Evolutionary conservation across 208 protist species (phyloP).

Genomic region (Leishmania aethiopica): DNA sequence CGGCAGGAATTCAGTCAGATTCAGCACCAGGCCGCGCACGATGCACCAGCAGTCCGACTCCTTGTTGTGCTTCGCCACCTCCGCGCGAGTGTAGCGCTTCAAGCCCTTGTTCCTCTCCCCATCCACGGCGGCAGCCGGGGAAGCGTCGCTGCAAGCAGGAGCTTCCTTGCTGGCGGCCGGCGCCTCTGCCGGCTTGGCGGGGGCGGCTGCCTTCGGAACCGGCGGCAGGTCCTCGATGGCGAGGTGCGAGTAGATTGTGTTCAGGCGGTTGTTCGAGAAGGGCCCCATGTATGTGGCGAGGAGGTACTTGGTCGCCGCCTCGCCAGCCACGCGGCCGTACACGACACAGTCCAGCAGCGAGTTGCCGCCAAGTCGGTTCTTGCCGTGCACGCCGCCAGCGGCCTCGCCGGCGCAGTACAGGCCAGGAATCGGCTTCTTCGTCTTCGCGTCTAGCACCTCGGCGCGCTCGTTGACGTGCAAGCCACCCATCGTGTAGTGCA

Average conservation of each 20-base stretch:
- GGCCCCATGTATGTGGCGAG: conserved; percentile 52
- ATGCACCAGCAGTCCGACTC: conserved; percentile 63
- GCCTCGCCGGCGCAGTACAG: conserved; percentile 96
- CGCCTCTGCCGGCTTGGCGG: conserved; percentile 36
- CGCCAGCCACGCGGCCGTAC: conserved; percentile 87
- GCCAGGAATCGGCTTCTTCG: conserved; percentile 62
- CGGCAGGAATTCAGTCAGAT: conserved; percentile 64
- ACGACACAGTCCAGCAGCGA: conserved; percentile 96
- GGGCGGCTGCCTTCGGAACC: conserved; percentile 44
- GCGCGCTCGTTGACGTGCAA: conserved; percentile 68
- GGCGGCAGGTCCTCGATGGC: conserved; percentile 42
- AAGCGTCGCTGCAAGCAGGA: conserved; percentile 8
- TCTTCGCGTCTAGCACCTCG: conserved; percentile 61
- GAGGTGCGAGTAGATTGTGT: conserved; percentile 45
- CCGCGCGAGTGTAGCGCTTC: conserved; percentile 41
- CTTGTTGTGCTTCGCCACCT: conserved; percentile 76
- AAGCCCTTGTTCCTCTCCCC: conserved; percentile 7
- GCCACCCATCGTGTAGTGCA: conserved; percentile 98
- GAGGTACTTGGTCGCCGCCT: conserved; percentile 51
- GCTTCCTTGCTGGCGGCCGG: conserved; percentile 37
- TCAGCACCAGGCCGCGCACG: conserved; percentile 52
- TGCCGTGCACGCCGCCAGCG: conserved; percentile 94
- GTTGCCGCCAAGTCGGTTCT: conserved; percentile 95
- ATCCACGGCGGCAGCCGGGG: conserved; percentile 38
- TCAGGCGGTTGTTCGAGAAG: conserved; percentile 55